Conservation (phyloP, 768 basidiomycete species). For the Suillus ampliporus region DNA sequence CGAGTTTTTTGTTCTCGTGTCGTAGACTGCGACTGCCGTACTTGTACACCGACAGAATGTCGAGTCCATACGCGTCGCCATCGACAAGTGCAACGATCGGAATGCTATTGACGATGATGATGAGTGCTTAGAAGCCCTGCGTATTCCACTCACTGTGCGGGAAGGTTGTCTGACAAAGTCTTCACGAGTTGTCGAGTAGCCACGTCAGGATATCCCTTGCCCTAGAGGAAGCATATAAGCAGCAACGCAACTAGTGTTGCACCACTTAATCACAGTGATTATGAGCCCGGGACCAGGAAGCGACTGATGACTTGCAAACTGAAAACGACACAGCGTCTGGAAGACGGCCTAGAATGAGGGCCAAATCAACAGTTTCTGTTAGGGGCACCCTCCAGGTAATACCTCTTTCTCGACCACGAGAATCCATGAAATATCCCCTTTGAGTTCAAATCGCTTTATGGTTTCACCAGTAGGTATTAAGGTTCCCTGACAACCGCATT, state of each 20-base stretch:
- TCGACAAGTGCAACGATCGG: constrained; percentile 86
- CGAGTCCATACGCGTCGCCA: constrained; percentile 89
- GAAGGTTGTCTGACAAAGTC: constrained; percentile 69
- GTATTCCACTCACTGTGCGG: constrained; percentile 50
- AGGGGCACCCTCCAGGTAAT: constrained; percentile 11
- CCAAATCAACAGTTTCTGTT: neutral
- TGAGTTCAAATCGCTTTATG: constrained; percentile 63
- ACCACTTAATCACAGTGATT: constrained; percentile 63
- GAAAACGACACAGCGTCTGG: constrained; percentile 74
- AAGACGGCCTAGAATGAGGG: constrained; percentile 83
- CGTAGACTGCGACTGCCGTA: constrained; percentile 74
- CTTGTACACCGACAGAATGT: constrained; percentile 89
- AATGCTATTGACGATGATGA: constrained; percentile 50
- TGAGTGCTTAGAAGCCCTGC: neutral
- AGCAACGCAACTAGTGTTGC: neutral
- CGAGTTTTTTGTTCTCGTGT: constrained; percentile 74
- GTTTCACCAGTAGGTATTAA: constrained; percentile 82
- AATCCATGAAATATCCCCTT: constrained; percentile 71
- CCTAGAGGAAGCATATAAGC: constrained; percentile 51
- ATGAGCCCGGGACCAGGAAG: constrained; percentile 72
- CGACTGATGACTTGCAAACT: constrained; percentile 52
- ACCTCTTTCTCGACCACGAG: constrained; percentile 96
- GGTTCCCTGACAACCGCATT: constrained; percentile 52
- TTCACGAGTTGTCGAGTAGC: constrained; percentile 87
- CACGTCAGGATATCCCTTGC: constrained; percentile 96